Conservation (phyloP, 495 filamentous ascomycete genomes). For the Clavariopsis aquatica region DNA sequence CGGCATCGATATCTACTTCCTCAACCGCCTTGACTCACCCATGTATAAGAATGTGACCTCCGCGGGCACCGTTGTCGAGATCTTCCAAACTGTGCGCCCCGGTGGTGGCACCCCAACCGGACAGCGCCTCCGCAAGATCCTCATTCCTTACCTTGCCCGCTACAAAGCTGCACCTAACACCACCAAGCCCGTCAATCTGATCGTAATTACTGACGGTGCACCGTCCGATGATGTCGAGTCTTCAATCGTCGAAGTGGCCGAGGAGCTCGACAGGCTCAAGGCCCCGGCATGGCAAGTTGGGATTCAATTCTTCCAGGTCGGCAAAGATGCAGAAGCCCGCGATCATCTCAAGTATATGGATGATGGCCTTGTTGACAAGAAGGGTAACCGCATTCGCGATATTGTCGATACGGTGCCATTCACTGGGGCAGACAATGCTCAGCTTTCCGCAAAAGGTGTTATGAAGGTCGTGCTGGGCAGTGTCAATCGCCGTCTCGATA, state of each 20-base stretch:
- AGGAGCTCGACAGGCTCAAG: conserved; percentile 67
- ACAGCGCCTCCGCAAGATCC: conserved; percentile 67
- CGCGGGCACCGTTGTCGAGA: conserved; percentile 55
- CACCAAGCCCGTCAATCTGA: conserved; percentile 86
- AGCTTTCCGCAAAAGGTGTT: conserved; percentile 66
- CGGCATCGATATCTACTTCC: conserved; percentile 93
- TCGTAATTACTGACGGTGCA: conserved; percentile 88
- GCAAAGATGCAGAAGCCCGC: conserved; percentile 66
- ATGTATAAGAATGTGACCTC: conserved; percentile 60
- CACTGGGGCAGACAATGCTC: conserved; percentile 50
- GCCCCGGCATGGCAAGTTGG: conserved; percentile 86
- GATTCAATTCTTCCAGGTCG: conserved; percentile 97
- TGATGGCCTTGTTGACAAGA: conserved; percentile 63
- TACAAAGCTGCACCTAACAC: conserved; percentile 47
- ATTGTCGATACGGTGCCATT: conserved; percentile 94
- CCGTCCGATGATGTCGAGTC: conserved; percentile 80
- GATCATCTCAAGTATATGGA: conserved; percentile 73
- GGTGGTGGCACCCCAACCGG: conserved; percentile 74
- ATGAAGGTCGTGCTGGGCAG: conserved; percentile 63
- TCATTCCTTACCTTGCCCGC: conserved; percentile 66
- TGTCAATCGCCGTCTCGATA: conserved; percentile 31
- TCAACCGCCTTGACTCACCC: conserved; percentile 61
- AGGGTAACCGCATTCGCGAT: conserved; percentile 64
- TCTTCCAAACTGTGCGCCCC: conserved; percentile 69
- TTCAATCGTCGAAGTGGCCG: conserved; percentile 66